These are phyloP conservation scores for Coemansia guatemalensis DNA, from an alignment of 192 early-diverging fungal genomes.

Conservation along the genomic window DNA sequence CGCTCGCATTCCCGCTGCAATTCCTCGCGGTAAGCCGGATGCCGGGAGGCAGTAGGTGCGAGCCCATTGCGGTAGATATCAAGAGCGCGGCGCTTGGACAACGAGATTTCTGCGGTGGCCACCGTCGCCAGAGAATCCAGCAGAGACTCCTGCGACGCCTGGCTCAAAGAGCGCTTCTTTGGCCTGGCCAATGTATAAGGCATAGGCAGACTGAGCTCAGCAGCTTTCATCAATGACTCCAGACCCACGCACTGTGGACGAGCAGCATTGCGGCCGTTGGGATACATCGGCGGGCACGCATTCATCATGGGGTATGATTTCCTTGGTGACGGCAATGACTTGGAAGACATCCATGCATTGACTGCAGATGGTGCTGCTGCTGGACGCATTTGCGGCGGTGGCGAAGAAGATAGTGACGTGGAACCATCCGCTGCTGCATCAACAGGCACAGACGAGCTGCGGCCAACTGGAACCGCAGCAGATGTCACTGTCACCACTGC, in stretches of 20 bases:
- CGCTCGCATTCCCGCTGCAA: conserved; percentile 49
- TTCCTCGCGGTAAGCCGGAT: conserved; percentile 33
- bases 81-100: conserved; percentile 23
- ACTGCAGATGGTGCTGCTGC: not conserved
- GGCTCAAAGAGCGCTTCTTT: conserved; percentile 25
- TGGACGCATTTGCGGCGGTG: not conserved
- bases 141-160: conserved; percentile 16
- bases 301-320: not conserved
- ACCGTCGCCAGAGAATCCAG: conserved; percentile 49
- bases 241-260: conserved; percentile 14
- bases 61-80: conserved; percentile 4
- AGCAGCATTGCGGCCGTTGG: not conserved
- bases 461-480: conserved; percentile 2
- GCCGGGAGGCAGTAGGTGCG: conserved; percentile 4
- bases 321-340: not conserved
- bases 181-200: conserved; percentile 10
- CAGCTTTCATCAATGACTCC: conserved; percentile 42
- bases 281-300: not conserved
- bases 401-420: conserved; percentile 3
- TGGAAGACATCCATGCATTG: not conserved
- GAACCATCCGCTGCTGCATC: conserved; percentile 9
- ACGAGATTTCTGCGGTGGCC: conserved; percentile 38
- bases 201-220: conserved; percentile 30
- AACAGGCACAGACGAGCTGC: conserved; percentile 46
- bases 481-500: conserved; percentile 5